Evolutionary conservation across 805 yeast species (phyloP).

Genomic region (Zygoascus ofunaensis): DNA sequence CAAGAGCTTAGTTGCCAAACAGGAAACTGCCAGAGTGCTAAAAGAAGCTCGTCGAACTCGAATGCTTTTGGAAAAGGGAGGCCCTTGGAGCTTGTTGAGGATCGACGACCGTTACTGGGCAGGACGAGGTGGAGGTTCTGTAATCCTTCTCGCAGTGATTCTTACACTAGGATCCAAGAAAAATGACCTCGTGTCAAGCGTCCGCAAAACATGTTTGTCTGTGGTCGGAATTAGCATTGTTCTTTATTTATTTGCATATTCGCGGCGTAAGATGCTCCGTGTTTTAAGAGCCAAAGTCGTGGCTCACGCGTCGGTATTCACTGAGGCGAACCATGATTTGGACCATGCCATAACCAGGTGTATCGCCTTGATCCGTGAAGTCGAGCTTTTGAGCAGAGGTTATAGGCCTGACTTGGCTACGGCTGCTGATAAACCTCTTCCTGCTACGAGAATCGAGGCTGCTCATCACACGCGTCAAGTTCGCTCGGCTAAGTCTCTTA

Average conservation of each 20-base stretch:
- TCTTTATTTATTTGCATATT: conserved; percentile 26
- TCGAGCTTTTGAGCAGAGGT: conserved; percentile 24
- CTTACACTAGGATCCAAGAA: conserved; percentile 22
- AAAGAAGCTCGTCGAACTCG: conserved; percentile 8
- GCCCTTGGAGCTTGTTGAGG: conserved; percentile 15
- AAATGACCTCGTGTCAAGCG: not conserved
- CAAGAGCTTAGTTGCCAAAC: not conserved
- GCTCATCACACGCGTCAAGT: conserved; percentile 5
- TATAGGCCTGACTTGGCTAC: conserved; percentile 15
- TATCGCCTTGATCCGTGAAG: conserved; percentile 23
- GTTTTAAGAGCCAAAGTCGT: conserved; percentile 24
- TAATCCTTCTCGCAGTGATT: conserved; percentile 27
- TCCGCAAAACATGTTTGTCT: conserved; percentile 5
- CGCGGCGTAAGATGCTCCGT: conserved; percentile 26
- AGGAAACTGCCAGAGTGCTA: not conserved
- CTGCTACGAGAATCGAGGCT: conserved; percentile 8
- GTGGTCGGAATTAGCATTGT: conserved; percentile 22
- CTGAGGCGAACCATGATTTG: conserved; percentile 18
- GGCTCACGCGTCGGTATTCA: conserved; percentile 19
- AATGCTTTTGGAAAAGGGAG: conserved; percentile 17
- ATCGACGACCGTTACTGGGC: conserved; percentile 16
- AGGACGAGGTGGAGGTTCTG: conserved; percentile 30
- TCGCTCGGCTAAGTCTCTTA: conserved; percentile 24
- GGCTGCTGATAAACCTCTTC: not conserved
- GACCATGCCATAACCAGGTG: conserved; percentile 24